A percentile compares a stretch with the other conserved stretches of the same genome.
phyloP scores from a whole-genome alignment of 306 rosid species.

The Trifolium pratense region DNA sequence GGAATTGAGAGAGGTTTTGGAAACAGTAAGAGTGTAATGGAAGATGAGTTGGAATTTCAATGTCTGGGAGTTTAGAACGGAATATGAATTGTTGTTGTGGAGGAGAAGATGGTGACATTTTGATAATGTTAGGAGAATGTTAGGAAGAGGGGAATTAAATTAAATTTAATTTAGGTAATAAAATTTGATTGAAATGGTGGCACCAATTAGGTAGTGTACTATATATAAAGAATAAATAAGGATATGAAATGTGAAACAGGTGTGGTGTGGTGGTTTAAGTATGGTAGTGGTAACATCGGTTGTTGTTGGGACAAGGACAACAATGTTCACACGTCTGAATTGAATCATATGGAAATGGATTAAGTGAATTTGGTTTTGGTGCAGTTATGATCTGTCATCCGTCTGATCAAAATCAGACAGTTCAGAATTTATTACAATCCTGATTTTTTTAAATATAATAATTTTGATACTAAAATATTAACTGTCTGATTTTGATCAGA shows the following conservation, averaged over 20 bases:
- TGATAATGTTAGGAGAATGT: neutral
- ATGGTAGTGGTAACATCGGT: neutral
- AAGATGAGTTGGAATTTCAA: constrained; percentile 76
- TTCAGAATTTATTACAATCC: no score
- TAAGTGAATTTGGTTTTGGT: no score
- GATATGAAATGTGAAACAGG: neutral
- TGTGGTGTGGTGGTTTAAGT: neutral
- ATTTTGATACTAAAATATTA: no score
- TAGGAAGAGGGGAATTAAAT: no score
- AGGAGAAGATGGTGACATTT: neutral
- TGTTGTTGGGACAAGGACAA: constrained; percentile 37
- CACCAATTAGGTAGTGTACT: neutral
- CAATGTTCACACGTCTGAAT: neutral
- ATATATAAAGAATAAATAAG: neutral
- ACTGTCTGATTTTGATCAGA: no score
- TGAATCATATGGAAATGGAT: neutral
- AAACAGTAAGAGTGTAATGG: constrained; percentile 79
- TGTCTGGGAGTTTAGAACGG: constrained; percentile 80
- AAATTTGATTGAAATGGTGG: neutral
- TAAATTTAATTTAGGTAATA: neutral
- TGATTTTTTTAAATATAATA: no score
- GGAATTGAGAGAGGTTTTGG: constrained; percentile 58
- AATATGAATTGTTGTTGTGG: constrained; percentile 47
- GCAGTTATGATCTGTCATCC: no score
- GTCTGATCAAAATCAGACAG: no score